phyloP scores from a whole-genome alignment of 805 yeast species.

The Lipomyces lipofer region DNA sequence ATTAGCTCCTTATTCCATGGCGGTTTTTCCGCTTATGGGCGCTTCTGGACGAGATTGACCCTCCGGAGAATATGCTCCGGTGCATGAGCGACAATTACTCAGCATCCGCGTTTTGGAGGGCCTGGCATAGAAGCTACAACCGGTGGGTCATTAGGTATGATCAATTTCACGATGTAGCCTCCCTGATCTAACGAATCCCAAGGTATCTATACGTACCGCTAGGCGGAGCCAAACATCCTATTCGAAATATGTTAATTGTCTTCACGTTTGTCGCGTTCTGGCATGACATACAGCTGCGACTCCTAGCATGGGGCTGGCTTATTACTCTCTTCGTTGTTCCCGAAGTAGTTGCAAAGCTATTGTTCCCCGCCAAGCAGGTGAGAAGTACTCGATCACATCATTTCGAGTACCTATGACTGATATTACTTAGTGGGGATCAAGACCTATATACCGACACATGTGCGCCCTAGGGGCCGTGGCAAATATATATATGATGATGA shows the following conservation, averaged over 20 bases:
- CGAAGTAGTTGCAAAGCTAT: conserved; percentile 63
- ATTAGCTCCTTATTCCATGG: conserved; percentile 82
- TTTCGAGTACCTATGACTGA: conserved; percentile 4
- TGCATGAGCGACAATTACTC: conserved; percentile 94
- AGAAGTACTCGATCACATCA: background rate
- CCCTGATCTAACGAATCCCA: too few species aligned
- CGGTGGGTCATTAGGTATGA: conserved; percentile 73
- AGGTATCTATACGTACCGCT: conserved; percentile 89
- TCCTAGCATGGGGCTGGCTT: conserved; percentile 95
- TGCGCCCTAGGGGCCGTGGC: conserved; percentile 86
- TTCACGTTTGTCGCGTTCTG: conserved; percentile 95
- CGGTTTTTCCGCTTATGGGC: conserved; percentile 92
- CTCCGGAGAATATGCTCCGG: conserved; percentile 97
- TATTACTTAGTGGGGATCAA: conserved; percentile 42
- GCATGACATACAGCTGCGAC: conserved; percentile 92
- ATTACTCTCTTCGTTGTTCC: conserved; percentile 85
- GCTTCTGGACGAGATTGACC: conserved; percentile 85
- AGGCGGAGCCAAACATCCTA: conserved; percentile 75
- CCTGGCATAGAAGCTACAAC: conserved; percentile 96
- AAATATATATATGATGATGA: conserved; percentile 97
- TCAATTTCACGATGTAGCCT: background rate
- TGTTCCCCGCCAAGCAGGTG: conserved; percentile 39
- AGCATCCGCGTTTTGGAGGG: conserved; percentile 95
- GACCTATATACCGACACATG: conserved; percentile 74
- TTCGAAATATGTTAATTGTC: conserved; percentile 77